Evolutionary conservation across 352 stramenopile species (phyloP).

Genomic region (Phytophthora sp.): DNA sequence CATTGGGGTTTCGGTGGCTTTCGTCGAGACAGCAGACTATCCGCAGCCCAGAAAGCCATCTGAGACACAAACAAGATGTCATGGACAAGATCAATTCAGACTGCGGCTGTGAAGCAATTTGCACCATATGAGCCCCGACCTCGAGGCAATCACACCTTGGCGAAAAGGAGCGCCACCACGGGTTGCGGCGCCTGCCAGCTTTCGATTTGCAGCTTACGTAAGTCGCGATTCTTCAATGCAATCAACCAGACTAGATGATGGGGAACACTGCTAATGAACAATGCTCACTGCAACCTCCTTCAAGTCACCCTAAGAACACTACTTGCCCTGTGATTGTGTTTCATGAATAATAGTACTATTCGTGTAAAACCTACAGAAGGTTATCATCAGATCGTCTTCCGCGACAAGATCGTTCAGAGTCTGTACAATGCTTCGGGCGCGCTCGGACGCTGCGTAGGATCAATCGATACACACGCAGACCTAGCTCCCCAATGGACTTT

Average conservation of each 20-base stretch:
- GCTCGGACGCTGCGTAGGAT: conserved; percentile 34
- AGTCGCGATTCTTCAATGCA: too few species aligned
- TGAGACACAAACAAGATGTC: not conserved
- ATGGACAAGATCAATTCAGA: conserved; percentile 14
- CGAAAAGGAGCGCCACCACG: conserved; percentile 2
- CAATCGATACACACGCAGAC: conserved; percentile 30
- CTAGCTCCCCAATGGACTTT: conserved; percentile 17
- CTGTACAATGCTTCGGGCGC: conserved; percentile 36
- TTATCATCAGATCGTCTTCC: too few species aligned
- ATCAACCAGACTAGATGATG: too few species aligned
- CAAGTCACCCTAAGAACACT: too few species aligned
- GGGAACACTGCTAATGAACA: too few species aligned
- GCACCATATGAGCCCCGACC: not conserved
- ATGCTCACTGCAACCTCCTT: too few species aligned
- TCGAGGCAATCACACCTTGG: not conserved
- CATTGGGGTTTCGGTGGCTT: conserved; percentile 6
- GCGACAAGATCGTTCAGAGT: conserved; percentile 21
- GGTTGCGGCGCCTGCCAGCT: too few species aligned
- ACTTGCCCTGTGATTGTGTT: too few species aligned
- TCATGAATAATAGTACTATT: too few species aligned
- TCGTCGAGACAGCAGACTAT: conserved; percentile 16
- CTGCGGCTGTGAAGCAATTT: conserved; percentile 7
- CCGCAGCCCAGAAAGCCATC: conserved; percentile 20
- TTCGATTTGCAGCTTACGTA: not conserved
- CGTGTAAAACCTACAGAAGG: too few species aligned